phyloP scores from a whole-genome alignment of 1,284 basidiomycete species.

The Austroboletus rostrupii region DNA sequence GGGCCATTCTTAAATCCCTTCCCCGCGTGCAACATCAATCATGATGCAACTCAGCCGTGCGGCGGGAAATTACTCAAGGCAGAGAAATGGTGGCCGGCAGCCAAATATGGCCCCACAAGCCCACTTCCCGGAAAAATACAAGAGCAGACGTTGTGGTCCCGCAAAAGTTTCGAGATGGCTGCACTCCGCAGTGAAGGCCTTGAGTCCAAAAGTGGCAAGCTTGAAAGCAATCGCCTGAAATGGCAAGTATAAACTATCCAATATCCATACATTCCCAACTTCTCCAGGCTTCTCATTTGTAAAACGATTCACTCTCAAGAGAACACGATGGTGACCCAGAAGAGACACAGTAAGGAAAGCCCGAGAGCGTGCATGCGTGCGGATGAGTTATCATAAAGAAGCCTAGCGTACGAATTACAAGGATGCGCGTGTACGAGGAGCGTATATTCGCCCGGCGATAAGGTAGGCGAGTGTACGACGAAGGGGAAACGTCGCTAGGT shows the following conservation, averaged over 20 bases:
- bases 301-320: conserved; percentile 11
- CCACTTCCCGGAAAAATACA: conserved; percentile 24
- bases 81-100: neutral
- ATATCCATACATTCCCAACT: conserved; percentile 1
- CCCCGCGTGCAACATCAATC: neutral
- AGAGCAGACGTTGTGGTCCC: conserved; percentile 11
- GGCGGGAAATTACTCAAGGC: conserved; percentile 17
- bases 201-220: conserved; percentile 20
- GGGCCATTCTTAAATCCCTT: conserved; percentile 17
- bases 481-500: conserved; percentile 28
- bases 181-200: conserved; percentile 9
- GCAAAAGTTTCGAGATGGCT: neutral
- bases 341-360: conserved; percentile 9
- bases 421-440: conserved; percentile 15
- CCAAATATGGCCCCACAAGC: conserved; percentile 20
- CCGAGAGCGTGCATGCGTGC: conserved; percentile 8
- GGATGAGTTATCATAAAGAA: conserved; percentile 5
- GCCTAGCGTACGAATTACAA: conserved; percentile 5
- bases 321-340: conserved; percentile 7
- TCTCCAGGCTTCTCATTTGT: neutral
- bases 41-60: neutral
- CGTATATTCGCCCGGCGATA: conserved; percentile 22
- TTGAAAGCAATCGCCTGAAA: conserved; percentile 30
- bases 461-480: conserved; percentile 24
- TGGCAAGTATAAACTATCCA: conserved; percentile 23